Evolutionary conservation across 768 basidiomycete genomes (phyloP).

Genomic region (Pleurotus tuber-regium): DNA sequence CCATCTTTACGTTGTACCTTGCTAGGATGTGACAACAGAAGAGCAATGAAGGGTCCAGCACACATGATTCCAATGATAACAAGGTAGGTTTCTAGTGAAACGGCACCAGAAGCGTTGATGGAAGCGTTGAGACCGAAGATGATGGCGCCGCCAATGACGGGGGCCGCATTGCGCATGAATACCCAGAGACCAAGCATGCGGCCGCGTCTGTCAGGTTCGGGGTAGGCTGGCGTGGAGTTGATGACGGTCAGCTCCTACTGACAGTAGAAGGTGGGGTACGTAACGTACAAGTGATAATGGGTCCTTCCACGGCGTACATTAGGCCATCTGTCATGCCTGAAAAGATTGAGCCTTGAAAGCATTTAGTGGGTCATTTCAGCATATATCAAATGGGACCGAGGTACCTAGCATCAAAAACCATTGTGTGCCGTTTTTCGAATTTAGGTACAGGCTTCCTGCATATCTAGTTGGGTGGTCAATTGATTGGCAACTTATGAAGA

Average conservation of each 20-base stretch:
- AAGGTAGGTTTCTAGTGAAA: constrained; percentile 29
- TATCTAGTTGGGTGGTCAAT: constrained; percentile 17
- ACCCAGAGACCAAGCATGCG: constrained; percentile 34
- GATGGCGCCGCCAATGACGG: constrained; percentile 32
- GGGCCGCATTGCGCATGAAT: constrained; percentile 30
- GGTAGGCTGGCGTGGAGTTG: constrained; percentile 23
- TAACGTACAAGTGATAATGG: constrained; percentile 27
- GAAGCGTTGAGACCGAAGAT: constrained; percentile 29
- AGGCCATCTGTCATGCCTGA: constrained; percentile 29
- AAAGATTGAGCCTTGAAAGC: constrained; percentile 23
- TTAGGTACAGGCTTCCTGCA: constrained; percentile 30
- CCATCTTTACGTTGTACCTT: constrained; percentile 31
- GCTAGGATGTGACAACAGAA: constrained; percentile 25
- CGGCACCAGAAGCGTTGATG: constrained; percentile 26
- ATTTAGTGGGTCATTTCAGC: not conserved
- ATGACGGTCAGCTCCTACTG: too few relatives aligned
- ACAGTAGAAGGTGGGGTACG: not conserved
- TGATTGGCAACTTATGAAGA: not conserved
- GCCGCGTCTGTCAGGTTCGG: constrained; percentile 29
- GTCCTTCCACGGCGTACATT: constrained; percentile 31
- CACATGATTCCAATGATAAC: constrained; percentile 35
- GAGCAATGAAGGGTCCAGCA: constrained; percentile 29
- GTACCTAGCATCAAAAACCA: constrained; percentile 32
- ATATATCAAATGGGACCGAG: not conserved
- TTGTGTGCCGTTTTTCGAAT: constrained; percentile 31